A percentile compares a stretch with the other conserved stretches of the same genome.
phyloP scores from a whole-genome alignment of 352 stramenopile genomes.

The Phytophthora niederhauseri region DNA sequence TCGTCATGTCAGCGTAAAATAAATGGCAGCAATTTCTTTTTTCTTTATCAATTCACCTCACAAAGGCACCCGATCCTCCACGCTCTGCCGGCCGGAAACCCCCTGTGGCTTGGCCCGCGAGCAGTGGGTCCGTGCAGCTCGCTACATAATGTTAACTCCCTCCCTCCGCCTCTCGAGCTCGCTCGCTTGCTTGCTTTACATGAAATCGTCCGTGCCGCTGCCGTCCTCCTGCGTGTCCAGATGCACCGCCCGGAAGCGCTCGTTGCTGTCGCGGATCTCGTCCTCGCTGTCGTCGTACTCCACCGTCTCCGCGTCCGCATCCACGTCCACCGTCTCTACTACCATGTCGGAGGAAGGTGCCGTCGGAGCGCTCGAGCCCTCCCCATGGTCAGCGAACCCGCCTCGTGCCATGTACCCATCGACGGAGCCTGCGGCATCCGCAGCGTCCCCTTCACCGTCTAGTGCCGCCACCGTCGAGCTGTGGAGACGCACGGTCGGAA shows the following conservation, averaged over 20 bases:
- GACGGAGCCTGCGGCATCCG: slow-evolving; percentile 72
- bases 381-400: slow-evolving; percentile 27
- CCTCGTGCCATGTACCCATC: slow-evolving; percentile 58
- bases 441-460: slow-evolving; percentile 57
- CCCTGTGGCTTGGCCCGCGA: slow-evolving; percentile 4
- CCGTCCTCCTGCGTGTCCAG: slow-evolving; percentile 85
- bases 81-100: slow-evolving; percentile 17
- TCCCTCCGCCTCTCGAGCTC: slow-evolving; percentile 5
- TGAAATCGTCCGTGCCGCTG: slow-evolving; percentile 79
- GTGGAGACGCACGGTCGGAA: slow-evolving; percentile 72
- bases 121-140: slow-evolving; percentile 15
- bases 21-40: slow-evolving; percentile 31
- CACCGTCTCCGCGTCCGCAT: slow-evolving; percentile 84
- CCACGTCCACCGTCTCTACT: slow-evolving; percentile 55
- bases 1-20: slow-evolving; percentile 30
- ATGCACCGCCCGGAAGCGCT: slow-evolving; percentile 89
- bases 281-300: slow-evolving; percentile 92
- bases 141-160: slow-evolving; percentile 42
- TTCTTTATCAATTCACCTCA: slow-evolving; percentile 40
- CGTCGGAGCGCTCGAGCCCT: slow-evolving; percentile 23
- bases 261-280: slow-evolving; percentile 90
- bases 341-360: slow-evolving; percentile 34
- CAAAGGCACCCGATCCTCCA: slow-evolving; percentile 19
- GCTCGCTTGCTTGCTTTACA: slow-evolving; percentile 49
- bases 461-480: slow-evolving; percentile 63